phyloP scores from a whole-genome alignment of 176 grass and related monocot species.

The Avena insularis region DNA sequence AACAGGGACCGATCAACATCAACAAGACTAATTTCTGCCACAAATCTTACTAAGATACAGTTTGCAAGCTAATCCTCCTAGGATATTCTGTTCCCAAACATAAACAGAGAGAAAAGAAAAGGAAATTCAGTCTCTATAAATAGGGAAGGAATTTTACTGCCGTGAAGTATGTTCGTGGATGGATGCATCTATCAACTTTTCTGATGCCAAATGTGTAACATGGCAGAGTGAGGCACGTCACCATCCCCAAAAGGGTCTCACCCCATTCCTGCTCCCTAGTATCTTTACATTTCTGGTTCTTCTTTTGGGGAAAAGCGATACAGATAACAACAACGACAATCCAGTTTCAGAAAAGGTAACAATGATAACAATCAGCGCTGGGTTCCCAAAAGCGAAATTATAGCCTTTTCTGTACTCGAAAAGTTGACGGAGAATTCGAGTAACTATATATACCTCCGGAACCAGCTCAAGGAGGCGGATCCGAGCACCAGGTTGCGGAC shows the following conservation, averaged over 20 bases:
- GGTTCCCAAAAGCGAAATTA: slow-evolving; percentile 35
- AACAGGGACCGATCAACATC: slow-evolving; percentile 23
- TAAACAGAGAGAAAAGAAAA: not conserved
- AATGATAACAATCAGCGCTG: not conserved
- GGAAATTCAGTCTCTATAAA: not conserved
- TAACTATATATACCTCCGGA: slow-evolving; percentile 51
- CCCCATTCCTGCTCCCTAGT: slow-evolving; percentile 27
- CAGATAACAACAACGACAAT: slow-evolving; percentile 1
- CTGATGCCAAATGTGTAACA: not conserved
- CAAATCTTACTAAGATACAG: not conserved
- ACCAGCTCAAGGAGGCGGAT: slow-evolving; percentile 51
- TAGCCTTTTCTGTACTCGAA: not conserved
- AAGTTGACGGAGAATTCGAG: not conserved
- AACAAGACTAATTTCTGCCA: not conserved
- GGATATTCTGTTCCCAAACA: not conserved
- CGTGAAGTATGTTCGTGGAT: not conserved
- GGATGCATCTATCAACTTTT: slow-evolving; percentile 21
- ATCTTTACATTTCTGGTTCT: not conserved
- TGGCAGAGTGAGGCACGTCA: not conserved
- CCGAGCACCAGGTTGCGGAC: slow-evolving; percentile 76
- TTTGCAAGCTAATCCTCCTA: not conserved
- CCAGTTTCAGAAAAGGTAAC: not conserved
- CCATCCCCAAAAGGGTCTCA: slow-evolving; percentile 9
- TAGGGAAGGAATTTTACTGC: not conserved
- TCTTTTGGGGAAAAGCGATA: slow-evolving; percentile 6